Percentiles rank a stretch among this genome's conserved stretches.
phyloP scores from a whole-genome alignment of 805 yeast genomes.

The Myxozyma neotropica region DNA sequence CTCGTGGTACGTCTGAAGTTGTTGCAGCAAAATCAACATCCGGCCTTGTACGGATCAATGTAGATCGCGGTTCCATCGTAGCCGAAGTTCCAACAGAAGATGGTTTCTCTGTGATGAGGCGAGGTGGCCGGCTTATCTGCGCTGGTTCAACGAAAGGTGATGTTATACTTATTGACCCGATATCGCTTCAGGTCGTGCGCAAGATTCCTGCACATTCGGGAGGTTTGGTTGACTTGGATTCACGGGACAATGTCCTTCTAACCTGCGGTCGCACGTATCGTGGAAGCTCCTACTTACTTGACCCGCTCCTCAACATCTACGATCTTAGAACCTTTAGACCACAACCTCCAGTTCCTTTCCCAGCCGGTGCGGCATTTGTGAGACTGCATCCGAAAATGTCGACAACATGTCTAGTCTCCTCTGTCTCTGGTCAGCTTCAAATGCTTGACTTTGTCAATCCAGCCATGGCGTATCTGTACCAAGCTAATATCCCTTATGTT shows the following conservation, averaged over 20 bases:
- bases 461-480: slow-evolving; percentile 63
- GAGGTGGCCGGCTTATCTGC: slow-evolving; percentile 41
- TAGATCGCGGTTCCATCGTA: slow-evolving; percentile 44
- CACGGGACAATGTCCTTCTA: slow-evolving; percentile 50
- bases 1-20: slow-evolving; percentile 42
- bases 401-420: slow-evolving; percentile 71
- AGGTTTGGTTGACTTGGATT: slow-evolving; percentile 45
- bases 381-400: slow-evolving; percentile 85
- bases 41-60: slow-evolving; percentile 42
- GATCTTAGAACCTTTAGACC: slow-evolving; percentile 75
- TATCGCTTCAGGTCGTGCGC: slow-evolving; percentile 40
- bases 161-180: slow-evolving; percentile 44
- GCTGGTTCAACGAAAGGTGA: slow-evolving; percentile 43
- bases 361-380: slow-evolving; percentile 85
- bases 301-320: slow-evolving; percentile 80
- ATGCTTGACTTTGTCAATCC: slow-evolving; percentile 83
- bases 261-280: slow-evolving; percentile 74
- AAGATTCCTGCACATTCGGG: slow-evolving; percentile 45
- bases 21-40: slow-evolving; percentile 41
- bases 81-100: slow-evolving; percentile 35
- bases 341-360: slow-evolving; percentile 79
- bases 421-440: slow-evolving; percentile 79
- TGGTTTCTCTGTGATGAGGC: slow-evolving; percentile 40
- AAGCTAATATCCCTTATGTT: slow-evolving; percentile 56
- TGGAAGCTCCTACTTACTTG: slow-evolving; percentile 51